Base-by-base conservation (phyloP, 2,329 filamentous ascomycete species). In the Helotiales sp. region DNA sequence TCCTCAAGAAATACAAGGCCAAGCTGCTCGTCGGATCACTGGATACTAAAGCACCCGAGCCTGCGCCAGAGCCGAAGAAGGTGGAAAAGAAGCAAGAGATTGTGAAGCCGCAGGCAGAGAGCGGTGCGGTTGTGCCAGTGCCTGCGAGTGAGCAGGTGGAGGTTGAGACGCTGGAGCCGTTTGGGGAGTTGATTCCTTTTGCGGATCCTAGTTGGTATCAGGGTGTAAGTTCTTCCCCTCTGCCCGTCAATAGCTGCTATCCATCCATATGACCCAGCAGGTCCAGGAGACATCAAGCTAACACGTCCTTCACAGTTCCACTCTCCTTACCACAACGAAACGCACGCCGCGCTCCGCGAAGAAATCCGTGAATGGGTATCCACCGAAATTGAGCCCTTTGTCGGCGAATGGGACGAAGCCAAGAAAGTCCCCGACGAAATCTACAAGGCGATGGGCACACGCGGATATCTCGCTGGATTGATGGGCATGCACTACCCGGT, bases 341-440 rank as follows among this genome's bases (percentile, higher is more conserved):
- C 93, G 5, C 96, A 99, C 80, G 94, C 89, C 65, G 93, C 93
- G 61, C 90, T 99, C 59, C 93, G 96, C 68, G 90, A 89, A 71
- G 96, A 99, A 84, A 85, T 97, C 68, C 92, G 96, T 76, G 87
- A 93, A 83, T 99, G 94, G 94, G 88, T 99, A 64, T 92, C 97
- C 69, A 87, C 85, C 65, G 92, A 93, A 75, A 90, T 98, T 78
- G 93, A 97, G 83, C 95, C 96, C 24, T 86, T 95, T 75, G 93
- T 98, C 65, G 91, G 89, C 47, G 96, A 99, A 79, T 99, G 96
- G 96, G 96, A 99, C 74, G 96, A 98, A 85, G 92, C 90, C 75
- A 96, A 93, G 84, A 87, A 90, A 77, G 93, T 98, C 1, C 95
- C 96, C 0, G 88, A 92, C 54, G 86, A 88, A 73, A 92, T 99